A percentile compares a stretch with the other conserved stretches of the same genome.
These are phyloP conservation scores for Sarocladiaceae sp. DNA, from an alignment of 2,329 filamentous ascomycete species.

Conservation along the genomic window DNA sequence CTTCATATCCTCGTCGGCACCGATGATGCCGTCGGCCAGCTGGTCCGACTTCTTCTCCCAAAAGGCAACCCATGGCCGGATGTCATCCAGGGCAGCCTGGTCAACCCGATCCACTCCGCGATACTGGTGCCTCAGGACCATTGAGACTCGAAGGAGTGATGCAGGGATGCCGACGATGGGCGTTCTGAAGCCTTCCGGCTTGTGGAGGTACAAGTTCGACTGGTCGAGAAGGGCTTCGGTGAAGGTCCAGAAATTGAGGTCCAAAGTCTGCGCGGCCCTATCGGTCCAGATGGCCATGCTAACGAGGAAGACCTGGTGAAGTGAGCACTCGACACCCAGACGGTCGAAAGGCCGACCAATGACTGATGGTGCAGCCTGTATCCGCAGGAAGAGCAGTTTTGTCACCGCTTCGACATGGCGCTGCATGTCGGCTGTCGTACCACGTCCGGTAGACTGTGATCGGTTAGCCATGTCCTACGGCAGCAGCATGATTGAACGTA, in stretches of 20 bases:
- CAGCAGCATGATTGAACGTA: too few relatives aligned
- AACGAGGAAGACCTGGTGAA: background rate
- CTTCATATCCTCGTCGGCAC: background rate
- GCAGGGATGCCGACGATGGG: slow-evolving; percentile 2
- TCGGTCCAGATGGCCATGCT: background rate
- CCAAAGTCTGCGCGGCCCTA: background rate
- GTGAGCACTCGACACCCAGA: background rate
- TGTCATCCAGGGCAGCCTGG: background rate
- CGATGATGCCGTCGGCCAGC: background rate
- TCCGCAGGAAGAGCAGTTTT: background rate
- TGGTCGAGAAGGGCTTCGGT: slow-evolving; percentile 4
- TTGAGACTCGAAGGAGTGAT: background rate
- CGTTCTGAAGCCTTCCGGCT: slow-evolving; percentile 1
- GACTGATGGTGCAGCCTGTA: background rate
- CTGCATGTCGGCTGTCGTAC: background rate
- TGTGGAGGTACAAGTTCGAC: slow-evolving; percentile 5
- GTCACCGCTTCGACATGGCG: background rate
- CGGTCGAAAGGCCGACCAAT: slow-evolving; percentile 4
- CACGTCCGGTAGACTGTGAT: background rate
- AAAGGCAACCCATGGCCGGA: background rate
- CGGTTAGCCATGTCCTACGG: too few relatives aligned
- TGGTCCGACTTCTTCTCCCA: slow-evolving; percentile 12
- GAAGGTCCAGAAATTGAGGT: background rate
- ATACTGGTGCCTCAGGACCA: slow-evolving; percentile 2
- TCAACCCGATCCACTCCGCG: background rate